Conservation (phyloP, 1,139 yeast species). For the Suhomyces maxii region DNA sequence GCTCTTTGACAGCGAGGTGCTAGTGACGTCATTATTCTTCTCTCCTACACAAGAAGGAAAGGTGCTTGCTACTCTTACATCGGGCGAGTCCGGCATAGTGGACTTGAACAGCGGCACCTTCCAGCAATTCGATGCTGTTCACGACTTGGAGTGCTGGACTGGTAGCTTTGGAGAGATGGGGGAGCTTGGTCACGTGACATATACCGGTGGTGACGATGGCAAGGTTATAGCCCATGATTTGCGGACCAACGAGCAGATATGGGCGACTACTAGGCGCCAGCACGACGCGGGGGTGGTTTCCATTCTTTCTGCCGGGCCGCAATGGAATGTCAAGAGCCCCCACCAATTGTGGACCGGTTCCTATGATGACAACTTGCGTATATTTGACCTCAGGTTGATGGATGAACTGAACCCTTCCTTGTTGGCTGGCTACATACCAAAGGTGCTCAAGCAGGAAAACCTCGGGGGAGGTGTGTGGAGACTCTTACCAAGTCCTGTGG, state of each 20-base stretch:
- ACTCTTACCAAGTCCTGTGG: conserved; percentile 59
- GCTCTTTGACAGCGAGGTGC: conserved; percentile 45
- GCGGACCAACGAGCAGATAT: conserved; percentile 48
- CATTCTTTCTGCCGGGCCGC: conserved; percentile 51
- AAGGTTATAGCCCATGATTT: conserved; percentile 73
- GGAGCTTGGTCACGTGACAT: conserved; percentile 56
- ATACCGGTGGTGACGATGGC: conserved; percentile 92
- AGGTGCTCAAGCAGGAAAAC: conserved; percentile 40
- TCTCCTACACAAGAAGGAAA: conserved; percentile 38
- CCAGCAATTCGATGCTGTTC: conserved; percentile 33
- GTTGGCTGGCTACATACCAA: conserved; percentile 51
- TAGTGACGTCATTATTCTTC: conserved; percentile 70
- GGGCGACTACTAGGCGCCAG: conserved; percentile 53
- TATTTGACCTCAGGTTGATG: conserved; percentile 67
- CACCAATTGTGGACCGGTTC: conserved; percentile 83
- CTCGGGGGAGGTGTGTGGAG: conserved; percentile 97
- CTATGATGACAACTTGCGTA: conserved; percentile 77
- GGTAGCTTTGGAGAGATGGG: conserved; percentile 67
- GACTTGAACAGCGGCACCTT: conserved; percentile 22
- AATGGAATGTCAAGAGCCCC: conserved; percentile 44
- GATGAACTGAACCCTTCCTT: conserved; percentile 37
- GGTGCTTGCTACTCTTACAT: conserved; percentile 56
- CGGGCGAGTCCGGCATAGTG: conserved; percentile 49
- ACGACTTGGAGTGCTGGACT: conserved; percentile 87
- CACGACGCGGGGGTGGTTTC: conserved; percentile 92